Evolutionary conservation across 2,329 filamentous ascomycete genomes (phyloP).

Genomic region (Davidsoniella eucalypti): DNA sequence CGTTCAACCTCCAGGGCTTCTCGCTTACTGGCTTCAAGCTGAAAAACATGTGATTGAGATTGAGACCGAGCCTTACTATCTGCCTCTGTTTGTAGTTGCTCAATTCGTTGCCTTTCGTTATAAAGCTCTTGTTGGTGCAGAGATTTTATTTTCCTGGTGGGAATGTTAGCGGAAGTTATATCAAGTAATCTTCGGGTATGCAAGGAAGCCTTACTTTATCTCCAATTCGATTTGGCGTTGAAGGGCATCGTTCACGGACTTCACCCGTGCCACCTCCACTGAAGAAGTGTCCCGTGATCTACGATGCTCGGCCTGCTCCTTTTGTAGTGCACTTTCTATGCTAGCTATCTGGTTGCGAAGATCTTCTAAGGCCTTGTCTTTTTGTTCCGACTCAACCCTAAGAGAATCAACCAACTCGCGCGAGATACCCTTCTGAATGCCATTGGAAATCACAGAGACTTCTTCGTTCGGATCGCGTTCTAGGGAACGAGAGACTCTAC

Average conservation of each 20-base stretch:
- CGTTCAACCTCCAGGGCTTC: constrained; percentile 15
- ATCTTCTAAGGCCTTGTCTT: constrained; percentile 25
- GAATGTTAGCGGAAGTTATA: neutral
- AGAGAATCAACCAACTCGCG: constrained; percentile 80
- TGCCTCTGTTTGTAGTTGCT: constrained; percentile 3
- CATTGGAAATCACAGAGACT: constrained; percentile 62
- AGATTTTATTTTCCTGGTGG: constrained; percentile 9
- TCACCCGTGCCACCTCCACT: constrained; percentile 39
- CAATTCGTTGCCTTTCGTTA: constrained; percentile 5
- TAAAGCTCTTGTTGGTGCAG: constrained; percentile 15
- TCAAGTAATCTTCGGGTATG: neutral
- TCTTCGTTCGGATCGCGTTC: constrained; percentile 84
- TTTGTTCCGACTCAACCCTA: constrained; percentile 59
- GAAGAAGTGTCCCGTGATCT: constrained; percentile 30
- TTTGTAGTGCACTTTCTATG: constrained; percentile 25
- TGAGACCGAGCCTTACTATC: constrained; percentile 5
- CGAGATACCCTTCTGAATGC: constrained; percentile 79
- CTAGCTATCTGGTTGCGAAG: constrained; percentile 9
- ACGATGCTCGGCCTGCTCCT: constrained; percentile 28
- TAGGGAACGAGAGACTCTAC: constrained; percentile 64
- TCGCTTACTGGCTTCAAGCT: constrained; percentile 15
- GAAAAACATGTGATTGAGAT: neutral
- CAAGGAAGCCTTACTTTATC: constrained; percentile 26
- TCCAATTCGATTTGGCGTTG: constrained; percentile 56
- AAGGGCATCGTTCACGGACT: constrained; percentile 51